Evolutionary conservation across 352 stramenopile species (phyloP).

Genomic region (Globisporangium nodosum): DNA sequence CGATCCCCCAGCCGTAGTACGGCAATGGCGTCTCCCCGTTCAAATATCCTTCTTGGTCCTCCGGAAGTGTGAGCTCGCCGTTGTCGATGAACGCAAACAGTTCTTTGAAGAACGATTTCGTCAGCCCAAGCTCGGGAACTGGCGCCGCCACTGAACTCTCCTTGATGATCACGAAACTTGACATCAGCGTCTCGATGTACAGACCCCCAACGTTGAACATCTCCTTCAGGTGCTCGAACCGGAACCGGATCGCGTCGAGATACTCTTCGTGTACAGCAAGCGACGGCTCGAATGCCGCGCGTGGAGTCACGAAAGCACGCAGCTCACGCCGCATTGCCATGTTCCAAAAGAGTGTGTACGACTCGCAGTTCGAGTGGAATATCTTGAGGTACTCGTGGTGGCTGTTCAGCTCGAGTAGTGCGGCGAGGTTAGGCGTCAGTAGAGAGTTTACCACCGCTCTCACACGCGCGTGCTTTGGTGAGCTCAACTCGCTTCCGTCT

Average conservation of each 20-base stretch:
- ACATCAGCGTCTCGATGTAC: slow-evolving; percentile 74
- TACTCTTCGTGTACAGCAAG: slow-evolving; percentile 36
- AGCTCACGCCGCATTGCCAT: slow-evolving; percentile 65
- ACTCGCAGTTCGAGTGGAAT: slow-evolving; percentile 71
- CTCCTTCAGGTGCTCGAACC: slow-evolving; percentile 61
- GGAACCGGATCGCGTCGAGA: slow-evolving; percentile 48
- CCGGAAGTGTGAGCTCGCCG: slow-evolving; percentile 36
- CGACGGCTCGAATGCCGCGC: slow-evolving; percentile 27
- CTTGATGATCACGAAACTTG: slow-evolving; percentile 59
- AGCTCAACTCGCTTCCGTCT: slow-evolving; percentile 40
- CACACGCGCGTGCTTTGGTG: slow-evolving; percentile 36
- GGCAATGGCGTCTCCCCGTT: slow-evolving; percentile 27
- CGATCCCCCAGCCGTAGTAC: slow-evolving; percentile 55
- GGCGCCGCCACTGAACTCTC: slow-evolving; percentile 35
- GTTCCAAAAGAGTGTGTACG: slow-evolving; percentile 82
- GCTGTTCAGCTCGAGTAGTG: slow-evolving; percentile 50
- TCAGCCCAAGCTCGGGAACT: slow-evolving; percentile 49
- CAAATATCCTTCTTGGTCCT: slow-evolving; percentile 24
- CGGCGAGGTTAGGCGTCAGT: slow-evolving; percentile 71
- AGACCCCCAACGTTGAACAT: slow-evolving; percentile 59
- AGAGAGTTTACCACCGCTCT: slow-evolving; percentile 42
- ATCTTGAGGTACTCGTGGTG: slow-evolving; percentile 83
- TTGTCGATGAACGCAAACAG: slow-evolving; percentile 78
- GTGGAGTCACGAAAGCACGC: slow-evolving; percentile 41
- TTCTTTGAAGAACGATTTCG: slow-evolving; percentile 62